Conservation (phyloP, 345 rosid genomes). For the Lepidium aucheri region DNA sequence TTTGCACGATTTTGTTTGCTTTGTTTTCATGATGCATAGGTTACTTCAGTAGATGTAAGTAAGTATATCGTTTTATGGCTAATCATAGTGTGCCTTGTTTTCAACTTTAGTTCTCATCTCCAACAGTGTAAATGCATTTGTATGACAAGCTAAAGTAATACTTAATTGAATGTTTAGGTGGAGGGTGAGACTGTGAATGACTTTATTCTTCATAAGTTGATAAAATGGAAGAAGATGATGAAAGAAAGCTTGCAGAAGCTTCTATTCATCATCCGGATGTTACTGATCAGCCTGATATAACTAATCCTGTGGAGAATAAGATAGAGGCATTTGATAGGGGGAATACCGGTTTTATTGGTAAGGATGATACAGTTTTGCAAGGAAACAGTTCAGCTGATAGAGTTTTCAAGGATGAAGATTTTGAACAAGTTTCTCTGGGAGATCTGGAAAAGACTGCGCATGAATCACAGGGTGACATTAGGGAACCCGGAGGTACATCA, state of each 20-base stretch:
- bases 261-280: constrained; percentile 19
- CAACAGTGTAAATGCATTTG: background rate
- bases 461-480: constrained; percentile 25
- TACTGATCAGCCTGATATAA: constrained; percentile 5
- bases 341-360: constrained; percentile 20
- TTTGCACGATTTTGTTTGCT: background rate
- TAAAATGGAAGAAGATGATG: constrained; percentile 72
- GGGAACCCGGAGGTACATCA: constrained; percentile 33
- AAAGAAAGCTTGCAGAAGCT: constrained; percentile 39
- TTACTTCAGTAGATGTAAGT: constrained; percentile 15
- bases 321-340: constrained; percentile 34
- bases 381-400: constrained; percentile 29
- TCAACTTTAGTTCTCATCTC: background rate
- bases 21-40: background rate
- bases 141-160: constrained; percentile 2
- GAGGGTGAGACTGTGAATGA: constrained; percentile 29
- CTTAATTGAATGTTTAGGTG: constrained; percentile 25
- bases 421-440: constrained; percentile 75
- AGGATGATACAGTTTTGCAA: constrained; percentile 19
- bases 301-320: constrained; percentile 30
- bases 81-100: background rate
- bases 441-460: constrained; percentile 47
- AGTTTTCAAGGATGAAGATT: constrained; percentile 53
- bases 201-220: constrained; percentile 11
- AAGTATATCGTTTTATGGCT: background rate